Evolutionary conservation across 1,139 yeast genomes (phyloP).

Genomic region (Saccharomycopsis phalli): DNA sequence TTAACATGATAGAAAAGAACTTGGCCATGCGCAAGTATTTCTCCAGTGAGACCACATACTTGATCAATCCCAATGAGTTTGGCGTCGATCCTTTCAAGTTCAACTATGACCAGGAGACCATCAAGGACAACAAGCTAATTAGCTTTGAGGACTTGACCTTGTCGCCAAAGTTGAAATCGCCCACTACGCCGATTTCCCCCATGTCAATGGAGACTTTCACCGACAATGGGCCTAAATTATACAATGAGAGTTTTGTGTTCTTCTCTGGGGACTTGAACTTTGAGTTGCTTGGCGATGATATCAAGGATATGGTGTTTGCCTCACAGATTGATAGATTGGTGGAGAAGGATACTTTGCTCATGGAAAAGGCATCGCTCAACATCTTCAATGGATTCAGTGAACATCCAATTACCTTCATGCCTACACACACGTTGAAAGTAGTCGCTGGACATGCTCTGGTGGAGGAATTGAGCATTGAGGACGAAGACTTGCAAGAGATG

Average conservation of each 20-base stretch:
- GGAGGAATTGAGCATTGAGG: constrained; percentile 8
- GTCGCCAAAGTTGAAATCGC: constrained; percentile 12
- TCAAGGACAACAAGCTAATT: constrained; percentile 10
- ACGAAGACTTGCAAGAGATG: constrained; percentile 28
- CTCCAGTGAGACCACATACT: constrained; percentile 9
- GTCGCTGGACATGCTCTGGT: too few relatives aligned
- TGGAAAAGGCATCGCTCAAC: constrained; percentile 44
- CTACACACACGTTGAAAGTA: constrained; percentile 57
- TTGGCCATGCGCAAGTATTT: constrained; percentile 19
- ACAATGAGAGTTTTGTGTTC: constrained; percentile 36
- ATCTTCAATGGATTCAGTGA: constrained; percentile 59
- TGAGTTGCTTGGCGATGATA: constrained; percentile 36
- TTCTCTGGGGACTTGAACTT: constrained; percentile 74
- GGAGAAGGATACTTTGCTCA: constrained; percentile 49
- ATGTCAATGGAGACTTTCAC: constrained; percentile 8
- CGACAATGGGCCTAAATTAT: neutral
- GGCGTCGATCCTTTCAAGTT: constrained; percentile 15
- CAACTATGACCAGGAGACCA: constrained; percentile 17
- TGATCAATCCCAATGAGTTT: constrained; percentile 15
- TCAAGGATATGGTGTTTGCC: constrained; percentile 35
- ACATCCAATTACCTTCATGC: constrained; percentile 54
- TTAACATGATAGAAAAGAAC: constrained; percentile 30
- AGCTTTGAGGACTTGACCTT: constrained; percentile 15
- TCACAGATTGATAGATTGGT: constrained; percentile 40
- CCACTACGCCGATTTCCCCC: constrained; percentile 3